Evolutionary conservation across 2,329 filamentous ascomycete species (phyloP).

Genomic region (Neonectria faginata): DNA sequence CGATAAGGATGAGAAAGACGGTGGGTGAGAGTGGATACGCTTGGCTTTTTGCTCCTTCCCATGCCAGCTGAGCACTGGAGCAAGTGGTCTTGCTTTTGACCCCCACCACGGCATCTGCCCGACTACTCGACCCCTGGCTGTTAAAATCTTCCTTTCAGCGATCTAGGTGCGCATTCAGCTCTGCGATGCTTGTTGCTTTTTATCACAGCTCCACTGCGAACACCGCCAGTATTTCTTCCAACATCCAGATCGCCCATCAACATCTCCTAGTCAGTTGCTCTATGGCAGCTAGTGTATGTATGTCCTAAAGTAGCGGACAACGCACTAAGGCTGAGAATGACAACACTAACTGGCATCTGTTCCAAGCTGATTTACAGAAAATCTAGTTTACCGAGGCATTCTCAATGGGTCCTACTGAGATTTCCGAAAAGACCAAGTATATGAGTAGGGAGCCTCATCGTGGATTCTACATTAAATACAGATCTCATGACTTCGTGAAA

Average conservation of each 20-base stretch:
- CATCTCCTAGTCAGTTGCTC: background rate
- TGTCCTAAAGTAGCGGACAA: background rate
- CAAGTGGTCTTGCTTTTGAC: slow-evolving; percentile 27
- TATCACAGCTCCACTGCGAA: slow-evolving; percentile 8
- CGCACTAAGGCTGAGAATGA: background rate
- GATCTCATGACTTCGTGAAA: background rate
- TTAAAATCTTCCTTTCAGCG: background rate
- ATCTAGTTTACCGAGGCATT: background rate
- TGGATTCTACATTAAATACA: background rate
- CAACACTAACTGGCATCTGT: background rate
- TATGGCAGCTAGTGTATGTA: background rate
- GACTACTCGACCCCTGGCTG: slow-evolving; percentile 10
- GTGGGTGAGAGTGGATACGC: slow-evolving; percentile 1
- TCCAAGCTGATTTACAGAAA: background rate
- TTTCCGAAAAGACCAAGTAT: background rate
- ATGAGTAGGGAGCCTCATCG: background rate
- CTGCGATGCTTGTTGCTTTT: background rate
- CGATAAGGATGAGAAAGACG: slow-evolving; percentile 11
- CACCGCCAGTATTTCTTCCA: slow-evolving; percentile 5
- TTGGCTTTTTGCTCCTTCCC: slow-evolving; percentile 3
- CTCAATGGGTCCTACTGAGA: background rate
- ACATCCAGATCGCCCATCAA: slow-evolving; percentile 6
- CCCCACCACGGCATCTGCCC: slow-evolving; percentile 28
- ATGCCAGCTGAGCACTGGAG: slow-evolving; percentile 30
- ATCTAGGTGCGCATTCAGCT: slow-evolving; percentile 9